Percentiles rank a stretch among this genome's conserved stretches.
These are phyloP conservation scores for Gonium pectorale DNA, from an alignment of 139 green algal species.

Conservation along the genomic window DNA sequence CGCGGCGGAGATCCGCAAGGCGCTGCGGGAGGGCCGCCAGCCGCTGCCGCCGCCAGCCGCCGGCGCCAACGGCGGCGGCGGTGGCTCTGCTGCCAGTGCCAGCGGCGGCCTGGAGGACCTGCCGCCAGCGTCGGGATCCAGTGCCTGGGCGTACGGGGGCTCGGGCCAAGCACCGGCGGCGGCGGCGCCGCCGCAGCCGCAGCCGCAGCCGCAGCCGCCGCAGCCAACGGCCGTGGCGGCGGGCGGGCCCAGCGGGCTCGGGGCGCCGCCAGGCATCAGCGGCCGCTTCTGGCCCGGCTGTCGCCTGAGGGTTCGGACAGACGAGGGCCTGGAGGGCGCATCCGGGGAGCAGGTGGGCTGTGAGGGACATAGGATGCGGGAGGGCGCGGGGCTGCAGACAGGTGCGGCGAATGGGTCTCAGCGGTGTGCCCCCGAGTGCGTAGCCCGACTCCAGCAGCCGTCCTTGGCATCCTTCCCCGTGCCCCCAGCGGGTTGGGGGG, in stretches of 20 bases:
- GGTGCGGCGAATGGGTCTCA: no score
- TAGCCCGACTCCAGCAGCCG: no score
- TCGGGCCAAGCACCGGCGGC: neutral
- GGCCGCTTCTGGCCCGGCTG: neutral
- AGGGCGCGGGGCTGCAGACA: no score
- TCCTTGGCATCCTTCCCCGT: no score
- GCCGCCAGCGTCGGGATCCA: constrained; percentile 15
- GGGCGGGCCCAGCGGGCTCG: no score
- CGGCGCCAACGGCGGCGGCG: neutral
- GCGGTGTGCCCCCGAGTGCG: no score
- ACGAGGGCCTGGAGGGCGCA: neutral
- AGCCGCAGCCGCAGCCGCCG: no score
- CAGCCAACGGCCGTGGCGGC: no score
- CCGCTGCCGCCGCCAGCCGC: constrained; percentile 60
- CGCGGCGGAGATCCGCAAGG: constrained; percentile 89
- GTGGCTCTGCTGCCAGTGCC: neutral
- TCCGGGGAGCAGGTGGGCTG: neutral
- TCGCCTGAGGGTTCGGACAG: neutral
- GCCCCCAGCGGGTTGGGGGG: no score
- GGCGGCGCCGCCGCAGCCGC: neutral
- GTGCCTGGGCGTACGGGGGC: constrained; percentile 11
- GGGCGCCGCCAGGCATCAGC: no score
- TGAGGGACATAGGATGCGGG: neutral
- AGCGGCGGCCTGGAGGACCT: neutral
- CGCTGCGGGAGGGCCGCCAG: constrained; percentile 79